These are phyloP conservation scores for Cladobotryum mycophilum DNA, from an alignment of 2,329 filamentous ascomycete genomes.

Conservation along the genomic window DNA sequence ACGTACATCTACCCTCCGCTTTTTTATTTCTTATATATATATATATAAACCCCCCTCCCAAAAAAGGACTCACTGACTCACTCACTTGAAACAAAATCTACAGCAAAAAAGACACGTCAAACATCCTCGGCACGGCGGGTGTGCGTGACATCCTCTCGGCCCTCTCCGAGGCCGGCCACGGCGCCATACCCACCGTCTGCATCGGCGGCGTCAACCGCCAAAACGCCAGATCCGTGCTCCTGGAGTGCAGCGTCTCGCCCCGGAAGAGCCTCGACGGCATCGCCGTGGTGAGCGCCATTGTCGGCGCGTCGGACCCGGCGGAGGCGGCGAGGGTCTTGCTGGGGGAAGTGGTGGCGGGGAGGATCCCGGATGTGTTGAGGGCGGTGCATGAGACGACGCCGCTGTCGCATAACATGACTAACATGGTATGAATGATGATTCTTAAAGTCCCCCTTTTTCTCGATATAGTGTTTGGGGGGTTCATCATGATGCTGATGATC, in stretches of 20 bases:
- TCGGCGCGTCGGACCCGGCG: slow-evolving; percentile 64
- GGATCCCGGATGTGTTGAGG: slow-evolving; percentile 44
- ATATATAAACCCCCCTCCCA: background rate
- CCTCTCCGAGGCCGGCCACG: slow-evolving; percentile 44
- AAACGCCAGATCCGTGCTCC: slow-evolving; percentile 69
- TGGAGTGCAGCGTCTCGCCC: slow-evolving; percentile 50
- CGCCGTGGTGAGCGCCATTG: slow-evolving; percentile 83
- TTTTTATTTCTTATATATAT: slow-evolving; percentile 2
- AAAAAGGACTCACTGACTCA: no score
- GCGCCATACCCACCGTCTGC: slow-evolving; percentile 60
- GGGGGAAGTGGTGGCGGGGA: slow-evolving; percentile 41
- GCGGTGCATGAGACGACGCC: slow-evolving; percentile 59
- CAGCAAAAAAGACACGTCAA: slow-evolving; percentile 80
- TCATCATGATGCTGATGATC: no score
- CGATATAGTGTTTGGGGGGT: background rate
- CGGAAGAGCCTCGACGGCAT: slow-evolving; percentile 67
- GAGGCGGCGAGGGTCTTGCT: slow-evolving; percentile 55
- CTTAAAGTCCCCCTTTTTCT: background rate
- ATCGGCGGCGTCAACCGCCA: slow-evolving; percentile 81
- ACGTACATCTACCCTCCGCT: slow-evolving; percentile 48
- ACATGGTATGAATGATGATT: slow-evolving; percentile 62
- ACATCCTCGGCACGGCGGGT: slow-evolving; percentile 50
- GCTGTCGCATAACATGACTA: slow-evolving; percentile 95
- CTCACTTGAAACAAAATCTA: no score
- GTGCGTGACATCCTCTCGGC: slow-evolving; percentile 47